phyloP scores from a whole-genome alignment of 2,329 filamentous ascomycete genomes.

The Aspergillus sp. region DNA sequence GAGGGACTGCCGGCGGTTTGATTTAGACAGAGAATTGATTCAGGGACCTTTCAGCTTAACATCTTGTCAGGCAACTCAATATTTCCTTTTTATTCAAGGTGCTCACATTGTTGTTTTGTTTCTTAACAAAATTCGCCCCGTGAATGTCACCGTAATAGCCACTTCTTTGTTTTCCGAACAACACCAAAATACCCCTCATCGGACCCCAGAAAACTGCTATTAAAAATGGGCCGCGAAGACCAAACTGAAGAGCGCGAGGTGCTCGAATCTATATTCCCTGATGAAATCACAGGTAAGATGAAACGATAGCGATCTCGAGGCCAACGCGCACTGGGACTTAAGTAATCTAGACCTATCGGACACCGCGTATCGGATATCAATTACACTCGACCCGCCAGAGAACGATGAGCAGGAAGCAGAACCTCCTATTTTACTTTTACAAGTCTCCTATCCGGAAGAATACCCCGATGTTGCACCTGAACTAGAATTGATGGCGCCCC shows the following conservation, averaged over 20 bases:
- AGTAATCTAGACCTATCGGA: constrained; percentile 74
- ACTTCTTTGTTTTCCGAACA: neutral
- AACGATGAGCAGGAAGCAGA: constrained; percentile 64
- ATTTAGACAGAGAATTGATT: constrained; percentile 15
- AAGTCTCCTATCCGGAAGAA: constrained; percentile 82
- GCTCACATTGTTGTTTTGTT: neutral
- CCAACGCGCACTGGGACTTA: neutral
- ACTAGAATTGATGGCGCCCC: constrained; percentile 74
- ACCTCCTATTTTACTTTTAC: constrained; percentile 70
- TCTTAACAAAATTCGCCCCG: neutral
- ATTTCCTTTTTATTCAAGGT: neutral
- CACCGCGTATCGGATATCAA: constrained; percentile 80
- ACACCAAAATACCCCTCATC: constrained; percentile 28
- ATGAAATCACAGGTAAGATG: constrained; percentile 82
- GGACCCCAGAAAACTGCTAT: constrained; percentile 16
- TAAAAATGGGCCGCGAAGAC: constrained; percentile 67
- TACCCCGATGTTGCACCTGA: constrained; percentile 87
- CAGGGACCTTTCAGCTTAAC: constrained; percentile 1
- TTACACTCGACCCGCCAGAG: constrained; percentile 75
- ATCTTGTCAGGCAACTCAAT: neutral
- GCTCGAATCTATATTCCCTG: constrained; percentile 95
- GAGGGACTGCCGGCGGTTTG: constrained; percentile 29
- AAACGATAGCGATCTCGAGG: neutral
- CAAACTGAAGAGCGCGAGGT: constrained; percentile 96
- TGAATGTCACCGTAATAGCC: neutral